Conservation (phyloP, 1,139 yeast species). For the Pichia sp. region DNA sequence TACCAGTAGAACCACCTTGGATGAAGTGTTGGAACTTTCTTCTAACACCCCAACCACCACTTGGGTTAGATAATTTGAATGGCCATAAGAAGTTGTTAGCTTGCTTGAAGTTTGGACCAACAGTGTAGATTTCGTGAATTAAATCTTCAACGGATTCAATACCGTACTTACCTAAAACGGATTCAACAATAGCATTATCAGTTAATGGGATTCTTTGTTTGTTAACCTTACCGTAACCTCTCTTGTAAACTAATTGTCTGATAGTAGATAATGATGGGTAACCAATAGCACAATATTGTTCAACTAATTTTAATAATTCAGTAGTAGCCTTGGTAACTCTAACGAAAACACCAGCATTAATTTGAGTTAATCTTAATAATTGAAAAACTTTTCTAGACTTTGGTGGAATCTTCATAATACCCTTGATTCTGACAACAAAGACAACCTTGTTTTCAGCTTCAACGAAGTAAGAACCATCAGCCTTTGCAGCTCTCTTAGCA, state of each 20-base stretch:
- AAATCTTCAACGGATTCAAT: constrained; percentile 93
- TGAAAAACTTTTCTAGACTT: constrained; percentile 99
- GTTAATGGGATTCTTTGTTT: constrained; percentile 95
- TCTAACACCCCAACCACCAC: constrained; percentile 99
- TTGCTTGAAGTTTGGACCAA: constrained; percentile 99
- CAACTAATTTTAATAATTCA: constrained; percentile 94
- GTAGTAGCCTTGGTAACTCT: constrained; percentile 97
- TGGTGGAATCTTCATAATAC: constrained; percentile 99
- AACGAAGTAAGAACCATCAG: constrained; percentile 93
- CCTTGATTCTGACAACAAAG: constrained; percentile 98
- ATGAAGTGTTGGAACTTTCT: constrained; percentile 99
- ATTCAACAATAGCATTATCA: constrained; percentile 94
- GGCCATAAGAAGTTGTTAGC: constrained; percentile 99
- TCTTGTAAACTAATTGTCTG: constrained; percentile 97
- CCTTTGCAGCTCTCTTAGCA: constrained; percentile 96
- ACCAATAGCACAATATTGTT: constrained; percentile 99
- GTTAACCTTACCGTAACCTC: constrained; percentile 99
- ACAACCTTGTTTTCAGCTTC: constrained; percentile 96
- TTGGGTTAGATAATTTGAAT: constrained; percentile 98
- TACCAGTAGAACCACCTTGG: constrained; percentile 99
- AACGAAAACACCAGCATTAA: constrained; percentile 97
- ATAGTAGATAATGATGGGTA: constrained; percentile 96
- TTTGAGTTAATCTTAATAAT: constrained; percentile 94
- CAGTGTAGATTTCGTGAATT: constrained; percentile 98
- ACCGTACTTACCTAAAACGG: constrained; percentile 91